Evolutionary conservation across 2,329 filamentous ascomycete genomes (phyloP).

Genomic region (Claviceps pazoutovae): DNA sequence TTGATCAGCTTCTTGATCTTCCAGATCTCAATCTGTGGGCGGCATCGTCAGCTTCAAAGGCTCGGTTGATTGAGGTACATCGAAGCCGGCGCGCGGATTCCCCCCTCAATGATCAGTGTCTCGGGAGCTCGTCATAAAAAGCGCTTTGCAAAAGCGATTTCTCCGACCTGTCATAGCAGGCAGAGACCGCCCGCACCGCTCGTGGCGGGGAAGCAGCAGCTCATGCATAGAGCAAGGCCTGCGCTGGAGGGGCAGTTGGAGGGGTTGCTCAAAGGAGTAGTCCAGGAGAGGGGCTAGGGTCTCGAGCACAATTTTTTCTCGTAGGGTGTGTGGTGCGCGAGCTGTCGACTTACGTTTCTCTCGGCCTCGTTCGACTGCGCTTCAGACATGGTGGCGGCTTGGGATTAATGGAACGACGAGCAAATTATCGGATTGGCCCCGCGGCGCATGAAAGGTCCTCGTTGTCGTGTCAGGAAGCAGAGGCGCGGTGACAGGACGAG

Average conservation of each 20-base stretch:
- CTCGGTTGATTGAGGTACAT: background rate
- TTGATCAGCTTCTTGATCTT: conserved; percentile 99
- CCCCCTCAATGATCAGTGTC: background rate
- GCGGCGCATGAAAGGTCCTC: conserved; percentile 8
- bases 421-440: conserved; percentile 13
- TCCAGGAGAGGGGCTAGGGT: conserved; percentile 1
- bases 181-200: background rate
- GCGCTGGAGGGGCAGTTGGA: conserved; percentile 1
- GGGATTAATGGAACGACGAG: conserved; percentile 10
- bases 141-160: background rate
- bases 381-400: conserved; percentile 62
- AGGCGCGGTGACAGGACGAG: conserved; percentile 7
- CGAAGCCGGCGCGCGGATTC: background rate
- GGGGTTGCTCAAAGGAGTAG: background rate
- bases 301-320: conserved; percentile 9
- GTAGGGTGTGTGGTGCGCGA: background rate
- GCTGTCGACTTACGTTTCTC: conserved; percentile 59
- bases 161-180: background rate
- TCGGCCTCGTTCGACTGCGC: conserved; percentile 83
- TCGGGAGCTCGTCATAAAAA: too few relatives aligned
- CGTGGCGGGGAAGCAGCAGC: conserved; percentile 18
- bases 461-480: conserved; percentile 5
- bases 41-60: conserved; percentile 4
- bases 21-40: conserved; percentile 57
- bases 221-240: background rate